A percentile compares a stretch with the other conserved stretches of the same genome.
phyloP scores from a whole-genome alignment of 768 basidiomycete genomes.

The Xerocomellus intermedius region DNA sequence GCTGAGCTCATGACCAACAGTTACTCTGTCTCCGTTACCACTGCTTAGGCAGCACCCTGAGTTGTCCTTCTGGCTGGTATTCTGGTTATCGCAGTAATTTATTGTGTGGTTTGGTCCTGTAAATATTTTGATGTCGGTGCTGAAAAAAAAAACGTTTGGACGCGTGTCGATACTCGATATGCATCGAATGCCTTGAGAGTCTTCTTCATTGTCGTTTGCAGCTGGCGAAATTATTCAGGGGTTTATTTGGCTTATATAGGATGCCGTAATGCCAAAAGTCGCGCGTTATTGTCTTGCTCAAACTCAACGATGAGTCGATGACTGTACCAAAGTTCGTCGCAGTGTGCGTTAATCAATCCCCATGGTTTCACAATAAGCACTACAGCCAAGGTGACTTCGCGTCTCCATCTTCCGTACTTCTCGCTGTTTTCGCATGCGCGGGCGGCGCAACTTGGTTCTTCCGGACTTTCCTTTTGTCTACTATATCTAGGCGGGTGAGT shows the following conservation, averaged over 20 bases:
- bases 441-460: neutral
- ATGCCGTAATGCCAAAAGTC: neutral
- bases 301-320: conserved; percentile 10
- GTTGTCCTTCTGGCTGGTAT: neutral
- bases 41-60: neutral
- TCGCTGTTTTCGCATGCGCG: neutral
- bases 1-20: conserved; percentile 44
- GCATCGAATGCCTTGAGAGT: neutral
- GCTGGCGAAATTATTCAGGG: conserved; percentile 7
- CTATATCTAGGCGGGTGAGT: neutral
- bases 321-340: conserved; percentile 1
- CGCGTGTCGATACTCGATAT: neutral
- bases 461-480: conserved; percentile 23
- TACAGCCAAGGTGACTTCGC: conserved; percentile 10
- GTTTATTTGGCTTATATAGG: conserved; percentile 5
- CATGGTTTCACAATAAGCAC: conserved; percentile 33
- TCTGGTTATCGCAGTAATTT: neutral
- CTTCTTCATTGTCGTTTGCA: neutral
- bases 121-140: neutral
- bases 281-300: conserved; percentile 25
- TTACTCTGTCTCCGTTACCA: conserved; percentile 40
- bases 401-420: conserved; percentile 24
- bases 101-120: neutral
- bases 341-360: conserved; percentile 15
- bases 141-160: too few species aligned